Conservation (phyloP, 371 early-diverging fungal genomes). For the Mortierella sp. region DNA sequence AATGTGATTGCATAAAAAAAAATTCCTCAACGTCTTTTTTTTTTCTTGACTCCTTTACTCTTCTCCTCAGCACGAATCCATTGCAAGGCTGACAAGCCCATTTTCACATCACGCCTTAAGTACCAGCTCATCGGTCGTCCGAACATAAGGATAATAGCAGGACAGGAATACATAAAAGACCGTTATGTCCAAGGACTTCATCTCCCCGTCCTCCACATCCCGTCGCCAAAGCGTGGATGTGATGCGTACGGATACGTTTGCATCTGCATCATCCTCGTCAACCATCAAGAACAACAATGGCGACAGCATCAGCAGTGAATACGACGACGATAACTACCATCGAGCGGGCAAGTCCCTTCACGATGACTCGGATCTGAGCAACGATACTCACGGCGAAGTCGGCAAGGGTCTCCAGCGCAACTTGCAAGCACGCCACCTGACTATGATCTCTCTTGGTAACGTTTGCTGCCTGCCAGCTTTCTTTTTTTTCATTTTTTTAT, state of each 20-base stretch:
- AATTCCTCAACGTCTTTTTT: no score
- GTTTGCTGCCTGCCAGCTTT: no score
- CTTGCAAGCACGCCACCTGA: slow-evolving; percentile 74
- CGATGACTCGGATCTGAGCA: slow-evolving; percentile 36
- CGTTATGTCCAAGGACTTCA: no score
- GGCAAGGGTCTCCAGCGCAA: slow-evolving; percentile 60
- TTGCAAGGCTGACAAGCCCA: no score
- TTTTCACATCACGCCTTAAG: no score
- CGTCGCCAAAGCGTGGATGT: slow-evolving; percentile 8
- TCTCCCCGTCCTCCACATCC: background rate
- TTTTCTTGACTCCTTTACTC: no score
- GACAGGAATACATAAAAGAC: no score
- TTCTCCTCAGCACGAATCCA: no score
- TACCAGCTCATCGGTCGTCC: no score
- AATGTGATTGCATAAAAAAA: no score
- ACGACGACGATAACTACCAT: background rate
- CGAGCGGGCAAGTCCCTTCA: slow-evolving; percentile 11
- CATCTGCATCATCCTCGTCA: slow-evolving; percentile 1
- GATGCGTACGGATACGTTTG: slow-evolving; percentile 8
- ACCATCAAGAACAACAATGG: background rate
- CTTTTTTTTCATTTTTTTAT: background rate
- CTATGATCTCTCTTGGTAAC: slow-evolving; percentile 80
- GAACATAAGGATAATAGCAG: no score
- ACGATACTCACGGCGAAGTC: slow-evolving; percentile 18
- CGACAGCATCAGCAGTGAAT: slow-evolving; percentile 9